Base-by-base conservation (phyloP, 306 rosid species). In the Hylodesmum podocarpum region DNA sequence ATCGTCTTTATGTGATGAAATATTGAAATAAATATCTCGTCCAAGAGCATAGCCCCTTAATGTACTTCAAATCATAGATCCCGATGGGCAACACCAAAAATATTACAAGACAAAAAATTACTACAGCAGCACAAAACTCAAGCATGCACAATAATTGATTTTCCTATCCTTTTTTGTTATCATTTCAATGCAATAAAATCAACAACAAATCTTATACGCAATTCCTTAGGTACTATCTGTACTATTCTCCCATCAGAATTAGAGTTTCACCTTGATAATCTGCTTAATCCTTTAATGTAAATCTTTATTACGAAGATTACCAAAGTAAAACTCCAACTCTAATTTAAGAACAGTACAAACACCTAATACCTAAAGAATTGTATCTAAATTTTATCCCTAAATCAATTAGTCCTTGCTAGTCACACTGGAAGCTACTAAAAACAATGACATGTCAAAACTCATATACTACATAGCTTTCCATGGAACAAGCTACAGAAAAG, bases 341-440 rank as follows among this genome's bases (percentile, higher is more conserved):
- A n/a, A n/a, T n/a, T n/a, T n/a, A n/a, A n/a, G n/a, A n/a, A n/a
- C n/a, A n/a, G n/a, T n/a, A n/a, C n/a, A n/a, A n/a, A n/a, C n/a
- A n/a, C n/a, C n/a, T n/a, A n/a, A n/a, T n/a, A n/a, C n/a, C n/a
- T n/a, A n/a, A n/a, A n/a, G n/a, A n/a, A n/a, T n/a, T n/a, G n/a
- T n/a, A n/a, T n/a, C n/a, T n/a, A n/a, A n/a, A n/a, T n/a, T n/a
- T n/a, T n/a, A n/a, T n/a, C n/a, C n/a, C n/a, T 70, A 59, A 79
- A 78, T 85, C 79, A 78, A 68, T 53, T 67, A 75, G 41, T 40
- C 50, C 28, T 72, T 73, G 70, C 63, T 82, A 85, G 84, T 72
- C 86, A 25, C 29, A 81, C 9, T n/a, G 16, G 49, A 53, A 63
- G 50, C 62, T 18, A 62, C 18, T 15, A 27, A 70, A 50, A 49